A percentile compares a stretch with the other conserved stretches of the same genome.
phyloP scores from a whole-genome alignment of 2,329 filamentous ascomycete species.

The Seiridium cupressi region DNA sequence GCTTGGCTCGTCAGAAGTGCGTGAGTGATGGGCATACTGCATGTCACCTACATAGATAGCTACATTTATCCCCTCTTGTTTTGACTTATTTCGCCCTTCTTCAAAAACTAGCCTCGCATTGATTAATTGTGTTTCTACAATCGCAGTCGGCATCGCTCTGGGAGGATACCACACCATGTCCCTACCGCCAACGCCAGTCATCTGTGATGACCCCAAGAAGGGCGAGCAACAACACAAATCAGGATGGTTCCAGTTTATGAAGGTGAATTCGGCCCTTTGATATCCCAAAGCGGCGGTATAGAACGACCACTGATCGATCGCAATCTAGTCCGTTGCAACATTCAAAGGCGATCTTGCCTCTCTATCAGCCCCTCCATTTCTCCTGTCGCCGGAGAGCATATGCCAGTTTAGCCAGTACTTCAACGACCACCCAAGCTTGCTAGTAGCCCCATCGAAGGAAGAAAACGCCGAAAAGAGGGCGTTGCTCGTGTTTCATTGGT shows the following conservation, averaged over 20 bases:
- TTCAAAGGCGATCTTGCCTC: conserved; percentile 82
- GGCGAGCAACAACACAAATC: conserved; percentile 23
- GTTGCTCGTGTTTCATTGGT: conserved; percentile 92
- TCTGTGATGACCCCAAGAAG: conserved; percentile 19
- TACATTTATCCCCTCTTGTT: background rate
- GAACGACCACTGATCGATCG: conserved; percentile 3
- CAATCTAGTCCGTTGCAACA: conserved; percentile 65
- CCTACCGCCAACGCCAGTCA: background rate
- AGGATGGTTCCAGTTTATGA: conserved; percentile 27
- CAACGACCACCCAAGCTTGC: conserved; percentile 74
- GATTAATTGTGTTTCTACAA: background rate
- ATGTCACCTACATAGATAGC: background rate
- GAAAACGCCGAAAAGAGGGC: conserved; percentile 78
- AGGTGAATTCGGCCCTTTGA: conserved; percentile 13
- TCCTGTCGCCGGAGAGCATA: conserved; percentile 74
- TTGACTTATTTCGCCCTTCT: background rate
- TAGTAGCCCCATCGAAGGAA: conserved; percentile 80
- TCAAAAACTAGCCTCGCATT: no score
- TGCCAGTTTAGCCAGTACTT: conserved; percentile 83
- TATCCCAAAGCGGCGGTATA: background rate
- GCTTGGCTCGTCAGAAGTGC: background rate
- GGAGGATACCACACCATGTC: background rate
- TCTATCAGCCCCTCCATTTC: conserved; percentile 78
- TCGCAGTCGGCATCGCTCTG: background rate
- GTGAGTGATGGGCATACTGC: background rate